These are phyloP conservation scores for Hericium alpestre DNA, from an alignment of 768 basidiomycete genomes.

Conservation along the genomic window DNA sequence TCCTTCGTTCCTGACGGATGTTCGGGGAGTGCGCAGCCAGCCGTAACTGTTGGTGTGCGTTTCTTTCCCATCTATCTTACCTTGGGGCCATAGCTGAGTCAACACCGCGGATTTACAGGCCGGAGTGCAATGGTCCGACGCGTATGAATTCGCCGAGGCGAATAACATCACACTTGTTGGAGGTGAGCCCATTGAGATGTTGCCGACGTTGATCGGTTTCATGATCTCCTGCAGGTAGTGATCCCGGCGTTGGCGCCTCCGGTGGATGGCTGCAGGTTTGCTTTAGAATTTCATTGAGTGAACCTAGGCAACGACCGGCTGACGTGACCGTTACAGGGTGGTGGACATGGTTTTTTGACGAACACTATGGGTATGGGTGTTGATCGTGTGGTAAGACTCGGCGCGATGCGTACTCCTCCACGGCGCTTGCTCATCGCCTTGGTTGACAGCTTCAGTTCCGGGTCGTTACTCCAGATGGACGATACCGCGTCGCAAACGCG, in stretches of 20 bases:
- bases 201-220: background rate
- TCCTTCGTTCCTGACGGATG: constrained; percentile 14
- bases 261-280: constrained; percentile 26
- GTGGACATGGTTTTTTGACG: constrained; percentile 21
- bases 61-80: background rate
- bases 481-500: constrained; percentile 32
- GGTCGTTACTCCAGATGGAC: constrained; percentile 44
- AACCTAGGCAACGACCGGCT: background rate
- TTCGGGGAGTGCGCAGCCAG: constrained; percentile 14
- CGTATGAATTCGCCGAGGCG: constrained; percentile 25
- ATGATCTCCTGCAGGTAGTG: constrained; percentile 16
- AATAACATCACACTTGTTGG: constrained; percentile 22
- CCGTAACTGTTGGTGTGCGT: constrained; percentile 22
- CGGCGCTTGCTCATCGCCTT: too few relatives aligned
- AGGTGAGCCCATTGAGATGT: background rate
- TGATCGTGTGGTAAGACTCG: constrained; percentile 19
- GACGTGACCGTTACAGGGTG: constrained; percentile 15
- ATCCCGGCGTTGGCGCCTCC: constrained; percentile 25
- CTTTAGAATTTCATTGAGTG: background rate
- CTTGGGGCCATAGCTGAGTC: background rate
- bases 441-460: constrained; percentile 31
- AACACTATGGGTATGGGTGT: constrained; percentile 21
- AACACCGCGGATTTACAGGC: constrained; percentile 14
- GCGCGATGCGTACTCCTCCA: too few relatives aligned
- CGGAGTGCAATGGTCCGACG: constrained; percentile 20